A percentile compares a stretch with the other conserved stretches of the same genome.
Evolutionary conservation across 2,329 filamentous ascomycete species (phyloP).

Genomic region (Exophiala phaeomuriformis): DNA sequence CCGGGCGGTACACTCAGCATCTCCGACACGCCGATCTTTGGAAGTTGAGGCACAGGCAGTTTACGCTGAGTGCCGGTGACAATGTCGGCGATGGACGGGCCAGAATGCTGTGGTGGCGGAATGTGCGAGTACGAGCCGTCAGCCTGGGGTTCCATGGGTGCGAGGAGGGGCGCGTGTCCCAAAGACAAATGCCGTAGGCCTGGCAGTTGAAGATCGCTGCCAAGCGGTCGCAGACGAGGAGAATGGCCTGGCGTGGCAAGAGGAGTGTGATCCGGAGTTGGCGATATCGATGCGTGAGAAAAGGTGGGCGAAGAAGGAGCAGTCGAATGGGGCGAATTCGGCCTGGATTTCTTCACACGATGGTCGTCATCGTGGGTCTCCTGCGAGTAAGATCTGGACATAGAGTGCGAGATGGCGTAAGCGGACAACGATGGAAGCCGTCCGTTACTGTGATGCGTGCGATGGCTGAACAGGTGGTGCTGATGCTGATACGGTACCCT

Average conservation of each 20-base stretch:
- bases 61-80: slow-evolving; percentile 90
- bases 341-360: slow-evolving; percentile 78
- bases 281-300: slow-evolving; percentile 89
- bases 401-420: slow-evolving; percentile 69
- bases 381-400: slow-evolving; percentile 62
- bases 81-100: slow-evolving; percentile 82
- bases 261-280: slow-evolving; percentile 97
- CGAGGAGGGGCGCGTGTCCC: slow-evolving; percentile 59
- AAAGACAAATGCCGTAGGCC: slow-evolving; percentile 69
- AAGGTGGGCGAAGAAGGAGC: slow-evolving; percentile 94
- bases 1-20: slow-evolving; percentile 62
- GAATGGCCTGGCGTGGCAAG: slow-evolving; percentile 93
- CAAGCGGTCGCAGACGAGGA: slow-evolving; percentile 75
- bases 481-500: slow-evolving; percentile 40
- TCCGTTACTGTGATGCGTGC: slow-evolving; percentile 44
- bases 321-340: slow-evolving; percentile 90
- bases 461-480: slow-evolving; percentile 42
- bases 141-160: slow-evolving; percentile 62
- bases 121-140: slow-evolving; percentile 52
- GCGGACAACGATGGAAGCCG: slow-evolving; percentile 70
- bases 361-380: slow-evolving; percentile 68
- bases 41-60: slow-evolving; percentile 79
- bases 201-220: slow-evolving; percentile 70
- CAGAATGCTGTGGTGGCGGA: slow-evolving; percentile 50
- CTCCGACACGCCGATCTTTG: slow-evolving; percentile 81